Conservation (phyloP, 192 early-diverging fungal genomes). For the Geranomyces variabilis region DNA sequence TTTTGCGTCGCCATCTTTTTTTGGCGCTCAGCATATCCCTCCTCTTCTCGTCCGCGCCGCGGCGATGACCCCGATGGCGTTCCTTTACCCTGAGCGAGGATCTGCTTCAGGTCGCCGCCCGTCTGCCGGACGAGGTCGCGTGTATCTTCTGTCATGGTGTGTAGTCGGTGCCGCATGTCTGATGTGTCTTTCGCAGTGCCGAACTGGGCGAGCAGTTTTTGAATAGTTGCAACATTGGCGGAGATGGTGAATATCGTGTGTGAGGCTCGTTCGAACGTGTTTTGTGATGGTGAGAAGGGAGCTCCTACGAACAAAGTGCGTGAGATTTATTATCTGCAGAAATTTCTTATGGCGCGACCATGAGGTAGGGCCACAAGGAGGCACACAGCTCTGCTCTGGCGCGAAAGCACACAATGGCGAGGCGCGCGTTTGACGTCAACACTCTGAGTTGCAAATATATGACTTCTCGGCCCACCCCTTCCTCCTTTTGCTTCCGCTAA, state of each 20-base stretch:
- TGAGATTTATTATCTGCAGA: no score
- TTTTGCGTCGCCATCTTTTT: conserved; percentile 90
- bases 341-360: no score
- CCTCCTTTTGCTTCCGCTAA: not conserved
- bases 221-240: conserved; percentile 80
- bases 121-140: conserved; percentile 81
- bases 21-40: conserved; percentile 53
- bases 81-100: conserved; percentile 43
- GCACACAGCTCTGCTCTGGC: no score
- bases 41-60: not conserved
- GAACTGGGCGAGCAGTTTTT: conserved; percentile 73
- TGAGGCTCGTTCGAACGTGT: conserved; percentile 64
- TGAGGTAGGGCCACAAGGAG: no score
- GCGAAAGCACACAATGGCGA: no score
- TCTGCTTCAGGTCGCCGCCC: conserved; percentile 72
- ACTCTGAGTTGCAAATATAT: no score
- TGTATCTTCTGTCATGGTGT: conserved; percentile 79
- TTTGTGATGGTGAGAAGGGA: not conserved
- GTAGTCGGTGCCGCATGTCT: conserved; percentile 68
- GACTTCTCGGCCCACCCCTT: no score
- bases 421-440: no score
- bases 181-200: conserved; percentile 77
- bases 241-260: conserved; percentile 87
- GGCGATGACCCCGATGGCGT: not conserved
- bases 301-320: not conserved